Evolutionary conservation across 75 land plant species (phyloP), one percentile per base, ranked within the genome.

Genomic region (Selaginella tamariscina): DNA sequence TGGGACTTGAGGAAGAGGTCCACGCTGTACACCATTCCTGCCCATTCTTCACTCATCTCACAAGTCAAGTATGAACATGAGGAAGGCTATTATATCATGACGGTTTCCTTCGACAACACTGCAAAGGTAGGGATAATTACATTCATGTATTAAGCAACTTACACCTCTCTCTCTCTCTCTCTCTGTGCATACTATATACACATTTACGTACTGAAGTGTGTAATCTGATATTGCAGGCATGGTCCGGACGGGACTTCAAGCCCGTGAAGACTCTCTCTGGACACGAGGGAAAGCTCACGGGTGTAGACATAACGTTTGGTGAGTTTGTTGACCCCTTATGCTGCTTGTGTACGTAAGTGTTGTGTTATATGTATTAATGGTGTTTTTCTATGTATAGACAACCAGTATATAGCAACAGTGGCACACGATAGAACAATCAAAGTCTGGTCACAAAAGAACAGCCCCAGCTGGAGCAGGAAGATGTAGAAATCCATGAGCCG

Each of bases 51-150:
- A 32, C 83, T 95, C 31, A 75, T 95, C 66, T 88, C 99, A 28
- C 89, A 95, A 80, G 97, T 95, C 56, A 95, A 91, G 33, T 95
- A 73, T 81, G 99, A 95, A 67, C 97, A 85, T 54, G 84, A 84
- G 29, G 99, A 88, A 54, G 99, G 99, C 31, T 88, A 91, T 33
- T 84, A 83, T 70, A 69, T 95, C 72, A 85, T 78, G 2, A 88
- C 99, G 29, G 82, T 92, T 49, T 87, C 99, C 24, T 88, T 71
- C 75, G 99, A 95, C 68, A 88, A 76, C 73, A 91, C 87, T 33
- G 89, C 87, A 29, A 86, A 81, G 92, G 99, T 91, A 77, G n/a
- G n/a, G n/a, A n/a, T n/a, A n/a, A n/a, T n/a, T n/a, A n/a, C n/a
- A n/a, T n/a, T n/a, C n/a, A n/a, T n/a, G n/a, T n/a, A n/a, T n/a